Percentiles rank a stretch among this genome's conserved stretches.
Conservation (phyloP, 2,329 filamentous ascomycete genomes). For the Clathrospora elynae region DNA sequence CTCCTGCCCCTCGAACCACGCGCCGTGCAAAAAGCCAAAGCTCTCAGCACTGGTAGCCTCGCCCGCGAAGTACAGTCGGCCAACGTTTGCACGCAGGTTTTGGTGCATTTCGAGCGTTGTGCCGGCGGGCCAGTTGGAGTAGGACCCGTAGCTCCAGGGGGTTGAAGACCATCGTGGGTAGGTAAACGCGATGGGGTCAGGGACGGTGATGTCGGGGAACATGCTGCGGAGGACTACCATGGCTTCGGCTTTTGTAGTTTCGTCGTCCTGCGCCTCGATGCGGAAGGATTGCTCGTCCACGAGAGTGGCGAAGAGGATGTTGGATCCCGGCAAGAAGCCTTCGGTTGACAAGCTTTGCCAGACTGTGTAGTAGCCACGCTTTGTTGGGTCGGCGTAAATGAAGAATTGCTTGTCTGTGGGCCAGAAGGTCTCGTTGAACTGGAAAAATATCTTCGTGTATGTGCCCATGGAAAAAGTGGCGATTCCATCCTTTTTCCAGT, state of each 20-base stretch:
- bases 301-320: conserved; percentile 70
- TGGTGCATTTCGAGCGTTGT: conserved; percentile 69
- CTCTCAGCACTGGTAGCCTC: conserved; percentile 67
- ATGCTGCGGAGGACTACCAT: conserved; percentile 64
- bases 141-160: conserved; percentile 63
- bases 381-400: conserved; percentile 57
- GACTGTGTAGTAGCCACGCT: conserved; percentile 62
- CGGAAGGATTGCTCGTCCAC: conserved; percentile 62
- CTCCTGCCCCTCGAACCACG: conserved; percentile 46
- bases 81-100: conserved; percentile 69
- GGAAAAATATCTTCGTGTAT: conserved; percentile 75
- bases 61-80: conserved; percentile 67
- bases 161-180: conserved; percentile 64
- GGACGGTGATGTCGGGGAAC: conserved; percentile 63
- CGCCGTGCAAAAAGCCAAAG: conserved; percentile 66
- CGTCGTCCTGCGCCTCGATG: conserved; percentile 64
- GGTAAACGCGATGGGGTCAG: conserved; percentile 64
- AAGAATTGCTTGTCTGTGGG: conserved; percentile 59
- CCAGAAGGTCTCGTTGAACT: conserved; percentile 72
- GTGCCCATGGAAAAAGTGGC: conserved; percentile 70
- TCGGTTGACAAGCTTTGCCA: conserved; percentile 66
- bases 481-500: conserved; percentile 69
- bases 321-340: conserved; percentile 64
- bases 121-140: conserved; percentile 70
- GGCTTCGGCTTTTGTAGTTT: conserved; percentile 61